phyloP scores from a whole-genome alignment of 257 asterid genomes.

The Fraxinus pennsylvanica region DNA sequence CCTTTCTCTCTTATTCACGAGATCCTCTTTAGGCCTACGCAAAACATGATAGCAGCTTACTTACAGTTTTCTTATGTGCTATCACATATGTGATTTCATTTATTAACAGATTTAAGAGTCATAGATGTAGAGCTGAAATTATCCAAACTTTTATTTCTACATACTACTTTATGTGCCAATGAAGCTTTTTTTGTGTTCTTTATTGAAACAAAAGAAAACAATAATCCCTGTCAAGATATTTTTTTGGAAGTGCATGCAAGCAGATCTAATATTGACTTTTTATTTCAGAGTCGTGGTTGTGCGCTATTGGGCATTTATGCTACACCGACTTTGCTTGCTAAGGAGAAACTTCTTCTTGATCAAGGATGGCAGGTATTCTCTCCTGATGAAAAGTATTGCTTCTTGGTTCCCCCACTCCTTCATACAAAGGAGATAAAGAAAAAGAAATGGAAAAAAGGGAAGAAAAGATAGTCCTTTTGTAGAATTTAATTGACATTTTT shows the following conservation, averaged over 20 bases:
- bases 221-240: constrained; percentile 7
- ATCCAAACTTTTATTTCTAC: constrained; percentile 15
- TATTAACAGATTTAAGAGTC: constrained; percentile 6
- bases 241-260: constrained; percentile 1
- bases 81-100: background rate
- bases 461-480: background rate
- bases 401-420: background rate
- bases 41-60: background rate
- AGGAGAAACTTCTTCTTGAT: constrained; percentile 89
- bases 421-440: background rate
- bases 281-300: constrained; percentile 86
- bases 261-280: constrained; percentile 20
- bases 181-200: background rate
- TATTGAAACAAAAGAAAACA: constrained; percentile 10
- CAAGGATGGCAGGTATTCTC: constrained; percentile 91
- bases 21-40: background rate
- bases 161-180: background rate
- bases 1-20: too few relatives aligned
- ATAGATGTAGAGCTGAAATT: constrained; percentile 22
- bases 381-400: constrained; percentile 5
- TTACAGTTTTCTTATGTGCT: background rate
- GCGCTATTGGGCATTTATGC: constrained; percentile 74
- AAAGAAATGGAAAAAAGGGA: background rate
- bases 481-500: background rate
- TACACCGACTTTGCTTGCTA: constrained; percentile 85